Evolutionary conservation across 1,139 yeast species (phyloP).

Genomic region (Blastobotrys proliferans): DNA sequence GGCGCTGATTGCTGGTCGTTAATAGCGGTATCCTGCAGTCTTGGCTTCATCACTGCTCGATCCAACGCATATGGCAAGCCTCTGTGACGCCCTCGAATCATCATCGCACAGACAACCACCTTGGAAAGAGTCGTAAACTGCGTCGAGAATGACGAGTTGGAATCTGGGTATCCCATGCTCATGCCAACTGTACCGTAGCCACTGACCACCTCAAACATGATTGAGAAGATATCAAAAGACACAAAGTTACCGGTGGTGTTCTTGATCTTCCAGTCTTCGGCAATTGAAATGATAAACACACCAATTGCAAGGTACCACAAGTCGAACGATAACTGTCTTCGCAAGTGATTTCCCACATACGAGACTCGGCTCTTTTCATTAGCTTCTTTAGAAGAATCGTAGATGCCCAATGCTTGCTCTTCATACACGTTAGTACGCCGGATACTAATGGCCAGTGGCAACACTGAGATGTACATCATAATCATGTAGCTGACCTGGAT

Average conservation of each 20-base stretch:
- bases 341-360: conserved; percentile 80
- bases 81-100: conserved; percentile 94
- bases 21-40: conserved; percentile 72
- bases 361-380: conserved; percentile 32
- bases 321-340: conserved; percentile 90
- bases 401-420: conserved; percentile 92
- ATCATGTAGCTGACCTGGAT: conserved; percentile 89
- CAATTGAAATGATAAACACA: conserved; percentile 76
- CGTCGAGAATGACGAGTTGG: conserved; percentile 65
- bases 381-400: no score
- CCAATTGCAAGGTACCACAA: conserved; percentile 91
- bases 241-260: conserved; percentile 36
- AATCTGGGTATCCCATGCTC: conserved; percentile 72
- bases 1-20: conserved; percentile 38
- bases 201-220: conserved; percentile 83
- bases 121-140: conserved; percentile 72
- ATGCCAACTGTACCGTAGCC: conserved; percentile 97
- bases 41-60: conserved; percentile 87
- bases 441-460: conserved; percentile 93
- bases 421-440: conserved; percentile 96
- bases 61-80: conserved; percentile 92
- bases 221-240: conserved; percentile 59
- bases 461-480: conserved; percentile 96
- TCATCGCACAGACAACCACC: conserved; percentile 78
- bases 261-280: conserved; percentile 63